Evolutionary conservation across 164 flowering plant species (phyloP), one percentile per base, ranked within the genome.

Genomic region (Warburgia ugandensis): DNA sequence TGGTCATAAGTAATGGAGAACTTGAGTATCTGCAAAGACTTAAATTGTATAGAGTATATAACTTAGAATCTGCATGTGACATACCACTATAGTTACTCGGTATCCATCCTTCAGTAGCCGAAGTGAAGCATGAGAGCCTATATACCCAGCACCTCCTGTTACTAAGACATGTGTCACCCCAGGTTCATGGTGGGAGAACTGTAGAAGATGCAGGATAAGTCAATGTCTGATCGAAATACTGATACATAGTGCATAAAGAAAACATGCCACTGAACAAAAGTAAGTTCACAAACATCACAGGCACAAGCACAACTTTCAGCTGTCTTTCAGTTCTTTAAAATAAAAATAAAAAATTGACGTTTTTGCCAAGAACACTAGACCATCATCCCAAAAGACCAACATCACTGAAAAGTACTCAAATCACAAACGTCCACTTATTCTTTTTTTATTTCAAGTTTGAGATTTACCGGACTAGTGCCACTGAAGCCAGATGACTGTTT

Each of bases 71-170:
- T 22, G 45, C 45, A 42, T 8, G 8, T 3, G n/a, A 65, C 14
- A 49, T 77, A 89, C 97, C 92, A 89, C 97, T 61, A 89, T 74
- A 6, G 95, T 90, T 11, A 90, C 94, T 42, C 95, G 86, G 61
- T 92, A 72, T 10, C 70, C 70, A 36, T 88, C 94, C 71, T 72
- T 86, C 50, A 92, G 66, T 52, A 92, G 94, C 45, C 99, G 69
- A 45, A 80, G 64, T 36, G 84, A 73, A 56, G 99, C 97, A 77
- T 92, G 99, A 37, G 97, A 92, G 52, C 99, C 99, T 60, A 92
- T 88, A 60, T 73, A 92, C 28, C 99, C 99, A 62, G 97, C 99
- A 55, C 97, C 97, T 50, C 99, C 99, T 1, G 99, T 86, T 31
- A 92, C 99, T 66, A 92, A 62, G 52, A 88, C 95, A 71, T 92